Evolutionary conservation across 208 protist genomes (phyloP), one percentile per base, ranked within the genome.

Genomic region (Leishmania aethiopica): DNA sequence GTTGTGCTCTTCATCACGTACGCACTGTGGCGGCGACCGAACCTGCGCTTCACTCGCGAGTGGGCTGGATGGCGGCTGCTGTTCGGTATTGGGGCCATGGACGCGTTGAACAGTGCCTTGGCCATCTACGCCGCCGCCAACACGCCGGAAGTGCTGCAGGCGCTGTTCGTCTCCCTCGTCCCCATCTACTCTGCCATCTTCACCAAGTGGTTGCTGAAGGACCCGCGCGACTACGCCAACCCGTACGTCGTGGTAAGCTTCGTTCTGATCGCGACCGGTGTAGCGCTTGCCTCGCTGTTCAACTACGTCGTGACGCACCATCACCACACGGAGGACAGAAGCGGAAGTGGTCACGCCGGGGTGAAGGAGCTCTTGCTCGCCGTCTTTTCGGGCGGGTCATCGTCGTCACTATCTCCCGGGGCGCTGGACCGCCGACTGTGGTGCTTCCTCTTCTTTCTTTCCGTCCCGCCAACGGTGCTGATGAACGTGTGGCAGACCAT

Each of bases 401-500:
- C 66, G 25, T n/a, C 25, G 60, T 51, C 78, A 19, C 40, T 25
- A 19, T 57, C 73, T 45, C 73, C 70, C 28, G 42, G 25, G 25
- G 79, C 45, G 59, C 51, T 74, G 47, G 85, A 87, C 15, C 79
- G 55, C 66, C 82, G 53, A 25, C 35, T 86, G 11, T 97, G 92
- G 92, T 89, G 90, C 74, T 8, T 94, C 47, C 83, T 96, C 35
- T 97, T 92, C 66, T 95, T 94, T 47, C 62, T 95, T n/a, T 94
- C 91, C 19, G 89, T 96, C 0, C 89, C 91, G 5, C 88, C 88
- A 19, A 92, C 81, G 32, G 91, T 94, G 13, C 73, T 96, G 60
- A 84, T 96, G 88, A 96, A 97, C 73, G 84, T 93, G 47, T 86
- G 82, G 83, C 94, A 97, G 82, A 91, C 88, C 6, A 77, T 90